Base-by-base conservation (phyloP, 73 alveolate genomes). In the Tetrahymena elliotti region DNA sequence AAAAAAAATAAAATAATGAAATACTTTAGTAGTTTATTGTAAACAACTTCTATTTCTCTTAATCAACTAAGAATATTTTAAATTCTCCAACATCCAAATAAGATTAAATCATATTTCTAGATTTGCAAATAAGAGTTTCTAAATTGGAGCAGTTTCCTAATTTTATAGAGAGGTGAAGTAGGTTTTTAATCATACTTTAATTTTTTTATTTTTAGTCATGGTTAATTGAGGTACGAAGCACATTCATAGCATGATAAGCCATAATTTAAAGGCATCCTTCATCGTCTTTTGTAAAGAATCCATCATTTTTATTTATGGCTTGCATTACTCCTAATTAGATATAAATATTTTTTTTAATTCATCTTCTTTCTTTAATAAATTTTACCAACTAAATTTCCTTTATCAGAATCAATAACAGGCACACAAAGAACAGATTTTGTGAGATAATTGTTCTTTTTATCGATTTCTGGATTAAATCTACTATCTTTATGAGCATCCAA, bases 401-500 rank as follows among this genome's bases (percentile, higher is more conserved):
- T 94, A 31, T 94, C 96, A 6, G 93, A 82, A 39, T 97, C 98
- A 52, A 94, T 93, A 35, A 97, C 95, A 31, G 98, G 98, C 31
- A 96, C 97, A 27, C 97, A 94, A 12, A 97, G 97, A 22, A 97
- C 84, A 9, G 98, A 92, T 52, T 95, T 95, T 8, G 98, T 96
- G 38, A 96, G 95, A 40, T 97, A 97, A 83, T 95, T 95, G 84
- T 96, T 95, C 54, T 97, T 95, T 36, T 52, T 84, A 92, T 97
- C 98, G 34, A 94, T 83, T n/a, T 96, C 95, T 39, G 96, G 92
- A 94, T 97, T 96, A 95, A 97, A 97, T 39, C 98, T 84, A 52
- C 95, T 92, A 53, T 97, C 98, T 41, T 96, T 52, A 38, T 96
- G 94, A 9, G 98, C 98, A 95, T 97, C 98, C 35, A 94, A 96